These are phyloP conservation scores for Ophiocordyceps camponoti-saundersi DNA, from an alignment of 2,329 filamentous ascomycete genomes.

Conservation along the genomic window DNA sequence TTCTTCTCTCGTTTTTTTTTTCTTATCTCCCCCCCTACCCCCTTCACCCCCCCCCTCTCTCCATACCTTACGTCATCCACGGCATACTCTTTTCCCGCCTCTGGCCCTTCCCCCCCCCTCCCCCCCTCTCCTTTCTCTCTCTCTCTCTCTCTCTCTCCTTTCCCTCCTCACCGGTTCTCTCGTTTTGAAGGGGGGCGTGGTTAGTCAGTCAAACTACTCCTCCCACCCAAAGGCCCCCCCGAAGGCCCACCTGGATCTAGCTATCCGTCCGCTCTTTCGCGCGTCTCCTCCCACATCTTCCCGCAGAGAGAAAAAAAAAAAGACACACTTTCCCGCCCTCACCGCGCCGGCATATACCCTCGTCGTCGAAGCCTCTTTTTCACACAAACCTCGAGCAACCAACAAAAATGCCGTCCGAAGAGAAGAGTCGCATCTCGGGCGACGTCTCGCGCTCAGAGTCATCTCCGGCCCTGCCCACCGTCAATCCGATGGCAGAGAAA, in stretches of 20 bases:
- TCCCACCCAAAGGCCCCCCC: slow-evolving; percentile 2
- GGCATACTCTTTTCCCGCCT: too few relatives aligned
- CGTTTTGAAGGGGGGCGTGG: background rate
- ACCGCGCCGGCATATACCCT: slow-evolving; percentile 2
- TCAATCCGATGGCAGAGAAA: background rate
- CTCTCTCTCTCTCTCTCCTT: background rate
- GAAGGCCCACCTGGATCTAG: slow-evolving; percentile 8
- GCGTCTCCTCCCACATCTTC: slow-evolving; percentile 7
- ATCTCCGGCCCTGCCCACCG: background rate
- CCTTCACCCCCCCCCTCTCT: background rate
- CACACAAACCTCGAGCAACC: background rate
- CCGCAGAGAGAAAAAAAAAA: background rate
- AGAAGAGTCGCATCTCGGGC: slow-evolving; percentile 73
- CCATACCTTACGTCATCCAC: too few relatives aligned
- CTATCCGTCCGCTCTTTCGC: slow-evolving; percentile 23
- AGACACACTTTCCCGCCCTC: background rate
- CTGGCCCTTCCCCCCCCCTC: too few relatives aligned
- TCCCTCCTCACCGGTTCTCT: background rate
- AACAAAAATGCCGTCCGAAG: slow-evolving; percentile 20
- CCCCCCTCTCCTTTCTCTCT: too few relatives aligned
- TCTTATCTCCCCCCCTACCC: too few relatives aligned
- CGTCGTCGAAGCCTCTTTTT: background rate
- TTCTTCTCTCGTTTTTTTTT: too few relatives aligned
- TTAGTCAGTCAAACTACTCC: slow-evolving; percentile 6
- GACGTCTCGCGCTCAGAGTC: slow-evolving; percentile 34